Percentiles rank a stretch among this genome's conserved stretches.
phyloP scores from a whole-genome alignment of 345 rosid genomes.

The Xanthoceras sorbifolium region DNA sequence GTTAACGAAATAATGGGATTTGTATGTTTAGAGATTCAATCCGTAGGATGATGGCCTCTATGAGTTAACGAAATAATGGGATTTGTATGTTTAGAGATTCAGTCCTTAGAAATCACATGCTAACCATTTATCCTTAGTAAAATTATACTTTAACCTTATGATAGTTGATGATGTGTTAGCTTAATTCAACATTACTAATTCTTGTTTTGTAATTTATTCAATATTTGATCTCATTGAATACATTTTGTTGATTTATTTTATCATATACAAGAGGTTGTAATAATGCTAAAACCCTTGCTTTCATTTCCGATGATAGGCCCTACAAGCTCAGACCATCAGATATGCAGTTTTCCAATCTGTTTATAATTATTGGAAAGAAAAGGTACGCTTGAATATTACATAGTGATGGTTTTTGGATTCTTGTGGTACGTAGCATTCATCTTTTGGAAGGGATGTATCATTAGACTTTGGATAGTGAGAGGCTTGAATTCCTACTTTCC shows the following conservation, averaged over 20 bases:
- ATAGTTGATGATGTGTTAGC: background rate
- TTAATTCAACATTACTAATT: background rate
- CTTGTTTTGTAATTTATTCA: background rate
- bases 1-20: background rate
- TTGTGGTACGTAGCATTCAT: slow-evolving; percentile 5
- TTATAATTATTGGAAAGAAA: slow-evolving; percentile 88
- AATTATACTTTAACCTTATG: background rate
- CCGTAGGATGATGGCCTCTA: no score
- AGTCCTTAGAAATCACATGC: background rate
- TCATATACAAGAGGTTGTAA: background rate
- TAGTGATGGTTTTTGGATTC: slow-evolving; percentile 11
- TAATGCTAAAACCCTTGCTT: slow-evolving; percentile 12
- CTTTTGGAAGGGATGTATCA: background rate
- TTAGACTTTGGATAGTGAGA: background rate
- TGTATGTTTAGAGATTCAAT: no score
- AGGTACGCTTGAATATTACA: slow-evolving; percentile 48
- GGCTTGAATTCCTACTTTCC: background rate
- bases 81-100: no score
- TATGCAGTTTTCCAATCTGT: slow-evolving; percentile 71
- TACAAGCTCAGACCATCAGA: slow-evolving; percentile 65
- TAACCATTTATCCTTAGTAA: background rate
- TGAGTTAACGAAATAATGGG: no score
- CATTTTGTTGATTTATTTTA: slow-evolving; percentile 13
- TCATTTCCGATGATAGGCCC: slow-evolving; percentile 51
- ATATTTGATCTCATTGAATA: background rate